These are phyloP conservation scores for Smittium mucronatum DNA, from an alignment of 371 early-diverging fungal genomes.

Conservation along the genomic window DNA sequence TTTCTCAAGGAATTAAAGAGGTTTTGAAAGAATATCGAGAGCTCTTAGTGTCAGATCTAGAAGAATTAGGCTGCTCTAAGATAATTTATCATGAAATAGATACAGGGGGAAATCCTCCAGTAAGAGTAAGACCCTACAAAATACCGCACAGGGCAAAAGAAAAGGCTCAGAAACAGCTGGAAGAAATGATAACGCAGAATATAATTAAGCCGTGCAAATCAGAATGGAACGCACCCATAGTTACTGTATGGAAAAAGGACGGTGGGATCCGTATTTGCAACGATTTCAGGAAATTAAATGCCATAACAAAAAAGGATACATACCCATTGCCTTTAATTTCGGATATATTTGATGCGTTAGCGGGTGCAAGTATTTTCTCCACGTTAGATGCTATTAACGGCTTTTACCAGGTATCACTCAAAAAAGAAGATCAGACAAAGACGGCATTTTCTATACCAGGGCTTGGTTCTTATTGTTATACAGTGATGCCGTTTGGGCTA, in stretches of 20 bases:
- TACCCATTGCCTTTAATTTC: constrained; percentile 13
- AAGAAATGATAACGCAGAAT: constrained; percentile 11
- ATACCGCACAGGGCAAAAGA: constrained; percentile 12
- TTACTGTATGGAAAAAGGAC: constrained; percentile 16
- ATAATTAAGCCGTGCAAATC: constrained; percentile 13
- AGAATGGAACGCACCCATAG: constrained; percentile 12
- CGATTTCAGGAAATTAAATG: constrained; percentile 18
- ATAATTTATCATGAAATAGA: constrained; percentile 9
- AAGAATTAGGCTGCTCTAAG: constrained; percentile 1
- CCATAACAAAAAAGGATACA: constrained; percentile 13
- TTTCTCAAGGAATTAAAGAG: constrained; percentile 1
- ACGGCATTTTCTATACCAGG: constrained; percentile 38
- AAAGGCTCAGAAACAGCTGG: constrained; percentile 15
- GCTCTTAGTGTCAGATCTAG: constrained; percentile 1
- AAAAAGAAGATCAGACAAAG: constrained; percentile 22
- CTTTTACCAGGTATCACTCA: constrained; percentile 31
- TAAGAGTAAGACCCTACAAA: constrained; percentile 14
- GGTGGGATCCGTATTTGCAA: constrained; percentile 14
- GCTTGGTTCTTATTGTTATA: constrained; percentile 35
- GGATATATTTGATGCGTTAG: constrained; percentile 10
- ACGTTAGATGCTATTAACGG: constrained; percentile 27
- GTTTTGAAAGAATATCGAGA: constrained; percentile 3
- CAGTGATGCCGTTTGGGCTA: constrained; percentile 41
- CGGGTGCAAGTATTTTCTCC: constrained; percentile 15
- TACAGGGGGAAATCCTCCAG: constrained; percentile 11